Evolutionary conservation across 2,329 filamentous ascomycete species (phyloP).

Genomic region (Arachnopeziza araneosa): DNA sequence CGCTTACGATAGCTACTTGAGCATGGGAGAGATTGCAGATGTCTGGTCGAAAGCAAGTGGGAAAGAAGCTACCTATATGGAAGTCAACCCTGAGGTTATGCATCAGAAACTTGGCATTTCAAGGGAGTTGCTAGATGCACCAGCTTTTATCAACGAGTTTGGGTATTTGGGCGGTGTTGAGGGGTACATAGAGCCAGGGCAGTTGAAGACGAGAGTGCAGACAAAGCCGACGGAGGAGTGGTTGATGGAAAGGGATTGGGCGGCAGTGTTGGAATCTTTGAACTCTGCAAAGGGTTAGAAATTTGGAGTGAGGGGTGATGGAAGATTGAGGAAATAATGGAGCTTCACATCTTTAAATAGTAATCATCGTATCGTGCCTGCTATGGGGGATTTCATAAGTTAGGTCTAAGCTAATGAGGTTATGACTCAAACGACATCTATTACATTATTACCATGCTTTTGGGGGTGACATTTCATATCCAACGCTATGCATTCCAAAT

Average conservation of each 20-base stretch:
- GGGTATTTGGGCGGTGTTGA: constrained; percentile 37
- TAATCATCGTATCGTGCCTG: no score
- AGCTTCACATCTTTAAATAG: no score
- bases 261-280: not conserved
- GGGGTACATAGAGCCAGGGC: constrained; percentile 32
- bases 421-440: not conserved
- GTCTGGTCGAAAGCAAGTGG: constrained; percentile 35
- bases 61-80: constrained; percentile 30
- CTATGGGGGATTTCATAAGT: not conserved
- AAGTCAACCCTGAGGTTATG: constrained; percentile 33
- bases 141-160: constrained; percentile 34
- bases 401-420: not conserved
- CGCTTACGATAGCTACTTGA: constrained; percentile 39
- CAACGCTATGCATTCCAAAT: not conserved
- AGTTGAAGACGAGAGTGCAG: constrained; percentile 33
- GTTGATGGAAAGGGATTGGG: constrained; percentile 12
- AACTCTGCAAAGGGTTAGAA: not conserved
- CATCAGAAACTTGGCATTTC: constrained; percentile 31
- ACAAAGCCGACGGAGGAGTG: constrained; percentile 31
- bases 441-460: not conserved
- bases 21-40: constrained; percentile 30
- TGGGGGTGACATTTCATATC: not conserved
- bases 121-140: constrained; percentile 35
- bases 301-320: no score
- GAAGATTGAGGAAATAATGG: no score